Evolutionary conservation across 2,329 filamentous ascomycete genomes (phyloP), one percentile per base, ranked within the genome.

Genomic region (Pezicula radicicola): DNA sequence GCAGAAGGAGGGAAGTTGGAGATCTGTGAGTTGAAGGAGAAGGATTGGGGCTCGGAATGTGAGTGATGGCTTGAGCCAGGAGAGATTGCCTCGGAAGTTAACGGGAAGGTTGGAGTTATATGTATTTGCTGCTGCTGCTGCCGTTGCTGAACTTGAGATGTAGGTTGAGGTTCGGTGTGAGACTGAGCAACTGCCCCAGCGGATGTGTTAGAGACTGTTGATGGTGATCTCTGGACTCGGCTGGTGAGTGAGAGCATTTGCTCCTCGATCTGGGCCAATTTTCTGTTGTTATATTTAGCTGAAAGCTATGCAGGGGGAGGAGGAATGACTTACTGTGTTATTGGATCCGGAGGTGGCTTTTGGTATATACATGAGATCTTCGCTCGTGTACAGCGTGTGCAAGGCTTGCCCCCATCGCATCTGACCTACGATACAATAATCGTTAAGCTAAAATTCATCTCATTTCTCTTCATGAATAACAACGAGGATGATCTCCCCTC

Each of bases 391-490:
- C 57, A 59, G 28, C 57, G 37, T 7, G 49, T 44, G 25, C 57
- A 59, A 18, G 57, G 57, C 39, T 59, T 59, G 5, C 57, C 57
- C 6, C 57, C 57, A 19, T 59, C 57, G 48, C 57, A 59, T 42
- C 48, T 47, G 21, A 59, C 25, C 57, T 59, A 42, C 46, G n/a
- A 16, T 36, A 42, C 15, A 18, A 19, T 42, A 37, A 13, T 21
- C 43, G 18, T 25, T 15, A 37, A 12, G 35, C 10, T 45, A 25
- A 33, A 33, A 33, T 10, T 4, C 30, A 33, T 10, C 12, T 13
- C 5, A 33, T 33, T 7, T 33, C 10, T 33, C 3, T 25, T 25
- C 25, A 25, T 25, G 6, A 3, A 25, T 7, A 7, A 25, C 25
- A 25, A 25, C 6, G 25, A 25, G 6, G 25, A 25, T 25, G 25